Evolutionary conservation across 2,329 filamentous ascomycete species (phyloP).

Genomic region (Bisporella sp.): DNA sequence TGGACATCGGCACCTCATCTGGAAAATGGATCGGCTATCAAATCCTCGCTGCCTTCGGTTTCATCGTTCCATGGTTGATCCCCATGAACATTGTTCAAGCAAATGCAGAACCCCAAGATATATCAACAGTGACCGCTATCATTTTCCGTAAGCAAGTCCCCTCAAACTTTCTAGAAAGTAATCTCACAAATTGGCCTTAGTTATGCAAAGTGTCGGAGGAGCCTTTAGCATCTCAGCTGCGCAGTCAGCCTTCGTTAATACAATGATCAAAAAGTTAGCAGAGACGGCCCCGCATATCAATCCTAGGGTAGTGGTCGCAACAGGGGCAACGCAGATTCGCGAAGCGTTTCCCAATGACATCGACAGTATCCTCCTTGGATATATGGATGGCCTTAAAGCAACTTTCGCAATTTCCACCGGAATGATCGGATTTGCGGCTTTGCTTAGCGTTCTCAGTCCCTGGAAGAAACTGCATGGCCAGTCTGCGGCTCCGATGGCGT

Average conservation of each 20-base stretch:
- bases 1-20: constrained; percentile 34
- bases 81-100: constrained; percentile 40
- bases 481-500: too few species aligned
- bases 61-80: constrained; percentile 36
- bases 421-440: constrained; percentile 4
- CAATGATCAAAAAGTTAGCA: constrained; percentile 33
- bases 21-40: constrained; percentile 45
- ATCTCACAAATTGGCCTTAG: too few species aligned
- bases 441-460: constrained; percentile 2
- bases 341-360: constrained; percentile 33
- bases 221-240: constrained; percentile 33
- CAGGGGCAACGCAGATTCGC: constrained; percentile 34
- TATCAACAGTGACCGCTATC: constrained; percentile 33
- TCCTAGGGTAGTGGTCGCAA: constrained; percentile 25
- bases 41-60: constrained; percentile 37
- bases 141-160: neutral
- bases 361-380: constrained; percentile 5
- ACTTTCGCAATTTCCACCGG: constrained; percentile 8
- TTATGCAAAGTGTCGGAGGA: too few species aligned
- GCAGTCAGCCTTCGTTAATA: constrained; percentile 31
- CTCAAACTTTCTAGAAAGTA: too few species aligned
- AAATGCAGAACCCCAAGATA: constrained; percentile 34
- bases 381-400: constrained; percentile 11
- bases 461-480: too few species aligned
- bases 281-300: constrained; percentile 32